Evolutionary conservation across 2,329 filamentous ascomycete genomes (phyloP).

Genomic region (Clarireedia paspali): DNA sequence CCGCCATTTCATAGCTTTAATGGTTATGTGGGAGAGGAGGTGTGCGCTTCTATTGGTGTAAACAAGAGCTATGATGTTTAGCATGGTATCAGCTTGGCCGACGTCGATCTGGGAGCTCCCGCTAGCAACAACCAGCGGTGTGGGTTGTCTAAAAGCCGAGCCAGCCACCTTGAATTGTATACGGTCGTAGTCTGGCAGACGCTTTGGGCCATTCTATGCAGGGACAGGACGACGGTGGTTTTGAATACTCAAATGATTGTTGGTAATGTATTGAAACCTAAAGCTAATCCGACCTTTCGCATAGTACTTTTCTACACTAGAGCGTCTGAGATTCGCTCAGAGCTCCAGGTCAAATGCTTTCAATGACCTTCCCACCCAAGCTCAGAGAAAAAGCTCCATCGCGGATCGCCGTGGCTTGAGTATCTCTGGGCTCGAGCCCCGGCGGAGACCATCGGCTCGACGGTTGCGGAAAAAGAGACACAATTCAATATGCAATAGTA

Average conservation of each 20-base stretch:
- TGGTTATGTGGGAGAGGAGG: not conserved
- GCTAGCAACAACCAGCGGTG: slow-evolving; percentile 2
- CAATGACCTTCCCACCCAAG: slow-evolving; percentile 25
- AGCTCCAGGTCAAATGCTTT: slow-evolving; percentile 31
- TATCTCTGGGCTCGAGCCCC: slow-evolving; percentile 20
- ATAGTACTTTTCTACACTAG: slow-evolving; percentile 67
- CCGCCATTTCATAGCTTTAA: not conserved
- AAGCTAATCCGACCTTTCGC: slow-evolving; percentile 7
- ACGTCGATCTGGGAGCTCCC: not conserved
- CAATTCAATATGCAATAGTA: slow-evolving; percentile 34
- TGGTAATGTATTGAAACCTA: not conserved
- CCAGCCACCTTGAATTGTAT: slow-evolving; percentile 1
- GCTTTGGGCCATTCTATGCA: slow-evolving; percentile 8
- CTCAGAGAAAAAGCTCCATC: slow-evolving; percentile 18
- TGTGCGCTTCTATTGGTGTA: not conserved
- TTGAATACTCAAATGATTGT: not conserved
- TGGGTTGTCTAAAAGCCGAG: not conserved
- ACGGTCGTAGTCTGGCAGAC: slow-evolving; percentile 5
- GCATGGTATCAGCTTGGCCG: not conserved
- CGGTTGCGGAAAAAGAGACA: slow-evolving; percentile 24
- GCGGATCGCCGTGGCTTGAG: slow-evolving; percentile 25
- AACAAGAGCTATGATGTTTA: slow-evolving; percentile 2
- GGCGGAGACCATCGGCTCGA: slow-evolving; percentile 18
- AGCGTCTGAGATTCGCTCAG: slow-evolving; percentile 60
- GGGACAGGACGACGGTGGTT: slow-evolving; percentile 3